Conservation (phyloP, 2,329 filamentous ascomycete genomes). For the Cordyceps pruinosa region DNA sequence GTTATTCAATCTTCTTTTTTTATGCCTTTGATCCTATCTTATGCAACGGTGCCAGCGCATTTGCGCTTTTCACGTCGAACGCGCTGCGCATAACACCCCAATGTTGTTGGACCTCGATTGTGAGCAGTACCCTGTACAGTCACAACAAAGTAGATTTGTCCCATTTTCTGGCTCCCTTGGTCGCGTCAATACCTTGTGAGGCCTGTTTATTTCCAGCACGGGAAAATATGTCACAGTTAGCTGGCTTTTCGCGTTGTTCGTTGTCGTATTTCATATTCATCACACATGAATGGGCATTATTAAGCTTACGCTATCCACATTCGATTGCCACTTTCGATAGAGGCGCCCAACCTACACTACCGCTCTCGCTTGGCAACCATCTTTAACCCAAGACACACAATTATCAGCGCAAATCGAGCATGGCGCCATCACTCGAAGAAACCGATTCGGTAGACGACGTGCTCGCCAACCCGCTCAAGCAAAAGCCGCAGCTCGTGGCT, state of each 20-base stretch:
- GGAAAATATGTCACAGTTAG: background rate
- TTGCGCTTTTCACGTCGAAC: no score
- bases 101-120: no score
- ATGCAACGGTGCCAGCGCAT: no score
- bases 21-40: no score
- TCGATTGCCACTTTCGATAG: slow-evolving; percentile 3
- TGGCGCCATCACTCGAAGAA: slow-evolving; percentile 78
- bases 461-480: slow-evolving; percentile 67
- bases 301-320: slow-evolving; percentile 15
- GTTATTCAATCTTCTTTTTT: no score
- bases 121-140: no score
- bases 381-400: background rate
- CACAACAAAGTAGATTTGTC: no score
- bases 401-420: slow-evolving; percentile 29
- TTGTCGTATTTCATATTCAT: background rate
- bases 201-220: background rate
- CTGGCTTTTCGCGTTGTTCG: background rate
- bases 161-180: no score
- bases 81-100: no score
- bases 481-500: slow-evolving; percentile 78
- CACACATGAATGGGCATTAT: slow-evolving; percentile 14
- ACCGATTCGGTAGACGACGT: slow-evolving; percentile 60
- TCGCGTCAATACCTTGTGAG: no score
- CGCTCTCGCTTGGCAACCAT: background rate
- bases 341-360: background rate